Percentiles rank a stretch among this genome's conserved stretches.
Evolutionary conservation across 768 basidiomycete species (phyloP).

Genomic region (Mycena vulgaris): DNA sequence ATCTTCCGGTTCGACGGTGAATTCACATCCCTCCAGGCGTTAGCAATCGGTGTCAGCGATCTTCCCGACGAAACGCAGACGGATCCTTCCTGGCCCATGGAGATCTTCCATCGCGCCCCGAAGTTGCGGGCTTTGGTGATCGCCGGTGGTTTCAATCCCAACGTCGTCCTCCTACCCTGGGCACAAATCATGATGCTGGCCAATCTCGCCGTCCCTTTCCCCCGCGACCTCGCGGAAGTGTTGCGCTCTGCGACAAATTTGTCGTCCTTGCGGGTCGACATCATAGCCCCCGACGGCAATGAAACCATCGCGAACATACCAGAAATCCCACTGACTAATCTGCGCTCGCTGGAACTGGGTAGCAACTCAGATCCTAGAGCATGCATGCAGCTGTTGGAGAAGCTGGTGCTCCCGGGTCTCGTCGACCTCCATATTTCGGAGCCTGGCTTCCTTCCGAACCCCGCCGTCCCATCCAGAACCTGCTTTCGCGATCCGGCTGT

Average conservation of each 20-base stretch:
- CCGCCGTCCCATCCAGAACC: too few relatives aligned
- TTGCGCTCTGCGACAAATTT: not conserved
- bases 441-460: too few relatives aligned
- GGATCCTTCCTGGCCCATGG: not conserved
- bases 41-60: not conserved
- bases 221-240: not conserved
- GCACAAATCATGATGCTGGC: not conserved
- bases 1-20: not conserved
- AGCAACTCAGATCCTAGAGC: too few relatives aligned
- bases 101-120: not conserved
- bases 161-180: not conserved
- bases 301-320: too few relatives aligned
- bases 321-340: too few relatives aligned
- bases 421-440: too few relatives aligned
- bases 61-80: not conserved
- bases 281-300: not conserved
- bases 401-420: too few relatives aligned
- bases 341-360: too few relatives aligned
- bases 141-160: not conserved
- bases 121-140: not conserved
- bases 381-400: too few relatives aligned
- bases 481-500: too few relatives aligned
- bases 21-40: not conserved
- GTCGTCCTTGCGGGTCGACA: not conserved
- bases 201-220: not conserved